These are phyloP conservation scores for Adiantum capillusveneris DNA, from an alignment of 75 land plant genomes.

Conservation along the genomic window DNA sequence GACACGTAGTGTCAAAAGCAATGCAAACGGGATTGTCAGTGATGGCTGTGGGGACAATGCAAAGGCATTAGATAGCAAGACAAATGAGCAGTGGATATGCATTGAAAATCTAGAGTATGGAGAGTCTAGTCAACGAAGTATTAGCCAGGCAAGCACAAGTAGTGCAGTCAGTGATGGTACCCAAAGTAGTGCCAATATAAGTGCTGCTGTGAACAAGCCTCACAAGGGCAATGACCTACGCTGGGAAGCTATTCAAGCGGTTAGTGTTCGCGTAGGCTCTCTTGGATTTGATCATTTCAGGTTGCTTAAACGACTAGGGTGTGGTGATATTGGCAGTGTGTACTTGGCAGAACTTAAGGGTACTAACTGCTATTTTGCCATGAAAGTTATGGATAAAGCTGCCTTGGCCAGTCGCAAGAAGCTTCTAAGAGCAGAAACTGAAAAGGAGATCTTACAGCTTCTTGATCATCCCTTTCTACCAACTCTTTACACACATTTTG, in stretches of 20 bases:
- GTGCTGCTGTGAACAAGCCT: slow-evolving; percentile 23
- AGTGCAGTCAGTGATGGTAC: not conserved
- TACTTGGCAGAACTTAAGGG: slow-evolving; percentile 38
- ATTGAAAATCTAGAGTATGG: no score
- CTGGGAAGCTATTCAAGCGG: slow-evolving; percentile 36
- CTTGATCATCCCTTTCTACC: slow-evolving; percentile 48
- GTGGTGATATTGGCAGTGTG: slow-evolving; percentile 49
- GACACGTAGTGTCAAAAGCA: no score
- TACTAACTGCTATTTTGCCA: slow-evolving; percentile 36
- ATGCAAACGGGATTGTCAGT: no score
- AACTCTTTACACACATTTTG: slow-evolving; percentile 41
- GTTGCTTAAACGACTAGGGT: slow-evolving; percentile 38
- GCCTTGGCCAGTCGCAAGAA: slow-evolving; percentile 36
- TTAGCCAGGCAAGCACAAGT: not conserved
- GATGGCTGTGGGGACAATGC: no score
- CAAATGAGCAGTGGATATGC: no score
- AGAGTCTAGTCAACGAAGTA: no score
- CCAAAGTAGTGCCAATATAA: not conserved
- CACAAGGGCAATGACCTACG: slow-evolving; percentile 34
- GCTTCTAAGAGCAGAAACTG: slow-evolving; percentile 37
- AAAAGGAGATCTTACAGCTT: slow-evolving; percentile 31
- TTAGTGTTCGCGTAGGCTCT: slow-evolving; percentile 18
- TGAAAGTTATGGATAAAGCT: slow-evolving; percentile 48
- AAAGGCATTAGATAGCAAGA: no score
- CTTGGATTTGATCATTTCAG: slow-evolving; percentile 36